Percentiles rank a stretch among this genome's conserved stretches.
Conservation (phyloP, 495 filamentous ascomycete species). For the Penicillium desertorum region DNA sequence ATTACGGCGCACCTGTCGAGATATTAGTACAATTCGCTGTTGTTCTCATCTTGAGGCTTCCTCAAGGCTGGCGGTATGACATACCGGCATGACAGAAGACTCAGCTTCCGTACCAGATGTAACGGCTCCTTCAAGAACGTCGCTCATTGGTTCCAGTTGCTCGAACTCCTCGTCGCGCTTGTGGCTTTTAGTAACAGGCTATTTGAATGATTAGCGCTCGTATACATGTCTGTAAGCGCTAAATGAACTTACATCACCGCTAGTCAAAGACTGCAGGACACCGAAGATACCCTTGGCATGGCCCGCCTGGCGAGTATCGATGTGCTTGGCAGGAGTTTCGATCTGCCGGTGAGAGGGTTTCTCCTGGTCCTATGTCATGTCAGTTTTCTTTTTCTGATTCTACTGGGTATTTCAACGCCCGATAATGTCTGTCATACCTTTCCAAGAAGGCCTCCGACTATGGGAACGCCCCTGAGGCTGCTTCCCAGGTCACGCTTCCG, state of each 20-base stretch:
- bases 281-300: constrained; percentile 8
- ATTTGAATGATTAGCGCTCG: not conserved
- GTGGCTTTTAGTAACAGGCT: constrained; percentile 13
- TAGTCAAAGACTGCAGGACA: constrained; percentile 11
- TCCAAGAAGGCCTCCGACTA: constrained; percentile 17
- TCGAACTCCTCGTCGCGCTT: not conserved
- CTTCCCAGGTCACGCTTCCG: constrained; percentile 9
- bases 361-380: constrained; percentile 10
- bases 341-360: constrained; percentile 6
- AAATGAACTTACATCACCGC: constrained; percentile 3
- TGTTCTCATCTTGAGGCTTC: no score
- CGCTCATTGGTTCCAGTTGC: not conserved
- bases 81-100: constrained; percentile 1
- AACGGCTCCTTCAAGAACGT: constrained; percentile 8
- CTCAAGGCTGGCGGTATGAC: not conserved
- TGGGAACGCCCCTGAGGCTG: constrained; percentile 16
- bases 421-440: constrained; percentile 3
- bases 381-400: not conserved
- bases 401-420: not conserved
- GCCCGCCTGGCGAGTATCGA: constrained; percentile 5
- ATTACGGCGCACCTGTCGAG: constrained; percentile 1
- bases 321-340: constrained; percentile 2
- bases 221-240: not conserved
- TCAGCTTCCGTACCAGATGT: not conserved
- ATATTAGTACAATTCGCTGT: not conserved